Conservation (phyloP, 169 alveolate genomes). For the Plasmodium yoelii region DNA sequence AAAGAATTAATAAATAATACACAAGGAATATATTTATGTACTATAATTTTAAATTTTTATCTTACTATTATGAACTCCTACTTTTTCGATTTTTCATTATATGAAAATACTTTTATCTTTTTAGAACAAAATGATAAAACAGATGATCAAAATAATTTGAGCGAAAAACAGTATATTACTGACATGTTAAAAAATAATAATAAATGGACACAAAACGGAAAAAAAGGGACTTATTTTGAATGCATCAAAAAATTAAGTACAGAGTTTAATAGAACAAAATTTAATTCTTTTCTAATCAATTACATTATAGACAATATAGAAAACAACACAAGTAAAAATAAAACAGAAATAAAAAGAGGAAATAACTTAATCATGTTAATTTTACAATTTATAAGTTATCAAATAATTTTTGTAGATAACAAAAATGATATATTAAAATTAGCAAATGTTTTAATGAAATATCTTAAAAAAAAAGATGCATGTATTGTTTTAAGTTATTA, state of each 20-base stretch:
- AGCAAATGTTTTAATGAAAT: slow-evolving; percentile 39
- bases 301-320: slow-evolving; percentile 43
- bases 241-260: slow-evolving; percentile 51
- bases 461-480: slow-evolving; percentile 34
- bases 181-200: slow-evolving; percentile 6
- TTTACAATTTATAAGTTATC: slow-evolving; percentile 59
- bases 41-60: slow-evolving; percentile 47
- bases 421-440: slow-evolving; percentile 66
- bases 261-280: slow-evolving; percentile 44
- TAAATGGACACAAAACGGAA: slow-evolving; percentile 2
- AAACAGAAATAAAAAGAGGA: slow-evolving; percentile 32
- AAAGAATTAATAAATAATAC: slow-evolving; percentile 17
- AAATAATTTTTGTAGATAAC: slow-evolving; percentile 40
- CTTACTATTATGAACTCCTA: slow-evolving; percentile 33
- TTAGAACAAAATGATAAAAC: slow-evolving; percentile 1
- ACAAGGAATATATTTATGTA: slow-evolving; percentile 40
- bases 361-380: slow-evolving; percentile 41
- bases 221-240: slow-evolving; percentile 12
- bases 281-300: slow-evolving; percentile 37
- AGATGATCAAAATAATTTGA: neutral
- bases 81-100: slow-evolving; percentile 66
- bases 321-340: slow-evolving; percentile 33
- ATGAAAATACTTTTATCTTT: slow-evolving; percentile 16
- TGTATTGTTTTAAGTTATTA: slow-evolving; percentile 22
- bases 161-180: neutral